These are phyloP conservation scores for Yamadazyma mexicana DNA, from an alignment of 1,139 yeast species.

Conservation along the genomic window DNA sequence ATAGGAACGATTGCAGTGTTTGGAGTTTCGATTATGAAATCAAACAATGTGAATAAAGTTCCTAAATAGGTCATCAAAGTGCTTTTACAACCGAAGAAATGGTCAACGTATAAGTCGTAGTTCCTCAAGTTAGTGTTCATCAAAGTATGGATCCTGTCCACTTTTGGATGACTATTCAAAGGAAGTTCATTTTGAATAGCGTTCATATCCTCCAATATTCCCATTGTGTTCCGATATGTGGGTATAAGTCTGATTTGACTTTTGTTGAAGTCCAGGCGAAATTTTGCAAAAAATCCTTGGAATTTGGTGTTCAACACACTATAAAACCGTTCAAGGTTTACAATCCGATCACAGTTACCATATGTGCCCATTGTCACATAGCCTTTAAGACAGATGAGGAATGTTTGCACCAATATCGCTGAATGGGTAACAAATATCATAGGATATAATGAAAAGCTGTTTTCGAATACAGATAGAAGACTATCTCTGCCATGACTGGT, in stretches of 20 bases:
- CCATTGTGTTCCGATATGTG: slow-evolving; percentile 10
- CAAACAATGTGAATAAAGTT: slow-evolving; percentile 29
- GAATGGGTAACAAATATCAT: slow-evolving; percentile 22
- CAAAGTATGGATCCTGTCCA: slow-evolving; percentile 9
- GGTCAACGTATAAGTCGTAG: slow-evolving; percentile 22
- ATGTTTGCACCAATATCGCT: slow-evolving; percentile 24
- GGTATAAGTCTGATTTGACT: slow-evolving; percentile 9
- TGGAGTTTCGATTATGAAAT: slow-evolving; percentile 18
- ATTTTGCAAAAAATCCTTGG: slow-evolving; percentile 10
- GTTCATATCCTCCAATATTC: slow-evolving; percentile 12
- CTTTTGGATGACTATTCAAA: background rate
- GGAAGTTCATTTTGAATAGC: slow-evolving; percentile 6
- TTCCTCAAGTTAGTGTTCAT: slow-evolving; percentile 12
- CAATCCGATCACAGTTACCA: background rate
- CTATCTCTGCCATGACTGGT: slow-evolving; percentile 13
- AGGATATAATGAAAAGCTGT: slow-evolving; percentile 14
- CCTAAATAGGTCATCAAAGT: slow-evolving; percentile 26
- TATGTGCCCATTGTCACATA: slow-evolving; percentile 6
- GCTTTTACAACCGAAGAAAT: slow-evolving; percentile 32
- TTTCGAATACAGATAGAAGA: slow-evolving; percentile 14
- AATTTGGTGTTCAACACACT: slow-evolving; percentile 10
- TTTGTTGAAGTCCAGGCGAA: slow-evolving; percentile 11
- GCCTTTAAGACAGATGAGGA: slow-evolving; percentile 22
- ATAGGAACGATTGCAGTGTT: slow-evolving; percentile 16
- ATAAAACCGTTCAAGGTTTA: slow-evolving; percentile 14